phyloP scores from a whole-genome alignment of 2,329 filamentous ascomycete genomes.

The Mycosphaerella sp. region DNA sequence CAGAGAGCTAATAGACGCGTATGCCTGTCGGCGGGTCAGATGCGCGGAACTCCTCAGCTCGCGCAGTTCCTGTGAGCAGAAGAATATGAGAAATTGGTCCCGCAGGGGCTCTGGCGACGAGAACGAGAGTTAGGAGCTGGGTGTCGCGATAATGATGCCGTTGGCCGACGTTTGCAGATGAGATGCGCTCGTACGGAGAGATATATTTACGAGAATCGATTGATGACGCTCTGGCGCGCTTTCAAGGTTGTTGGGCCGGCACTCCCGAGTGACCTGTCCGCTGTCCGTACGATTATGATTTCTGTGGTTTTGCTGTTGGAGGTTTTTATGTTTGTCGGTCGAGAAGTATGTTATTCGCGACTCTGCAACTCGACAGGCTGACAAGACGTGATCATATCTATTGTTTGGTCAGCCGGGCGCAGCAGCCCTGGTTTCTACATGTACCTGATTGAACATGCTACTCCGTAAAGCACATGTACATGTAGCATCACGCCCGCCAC shows the following conservation, averaged over 20 bases:
- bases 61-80: neutral
- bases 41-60: neutral
- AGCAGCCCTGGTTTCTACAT: neutral
- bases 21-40: neutral
- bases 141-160: neutral
- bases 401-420: neutral
- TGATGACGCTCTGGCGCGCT: neutral
- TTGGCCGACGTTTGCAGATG: neutral
- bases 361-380: neutral
- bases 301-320: neutral
- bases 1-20: conserved; percentile 4
- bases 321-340: neutral
- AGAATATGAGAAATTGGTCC: neutral
- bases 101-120: neutral
- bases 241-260: neutral
- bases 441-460: too few species aligned
- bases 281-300: neutral
- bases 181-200: neutral
- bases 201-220: neutral
- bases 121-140: neutral
- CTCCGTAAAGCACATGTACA: too few species aligned
- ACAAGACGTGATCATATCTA: neutral
- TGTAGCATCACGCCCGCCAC: neutral
- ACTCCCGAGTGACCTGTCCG: neutral
- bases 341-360: too few species aligned